phyloP scores from a whole-genome alignment of 306 rosid genomes.

The Glycine soja region DNA sequence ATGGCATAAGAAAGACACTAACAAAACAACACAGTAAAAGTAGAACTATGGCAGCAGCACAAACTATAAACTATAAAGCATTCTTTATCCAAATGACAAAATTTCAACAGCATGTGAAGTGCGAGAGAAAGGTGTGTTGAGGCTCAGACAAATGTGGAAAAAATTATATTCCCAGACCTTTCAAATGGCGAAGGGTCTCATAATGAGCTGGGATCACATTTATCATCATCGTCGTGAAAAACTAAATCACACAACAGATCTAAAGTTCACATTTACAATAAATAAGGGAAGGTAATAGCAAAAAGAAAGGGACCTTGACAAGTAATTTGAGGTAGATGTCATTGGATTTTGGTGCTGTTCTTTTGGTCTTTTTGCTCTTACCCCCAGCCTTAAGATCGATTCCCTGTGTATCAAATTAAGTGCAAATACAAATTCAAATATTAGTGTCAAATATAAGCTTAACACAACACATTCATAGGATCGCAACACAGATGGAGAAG shows the following conservation, averaged over 20 bases:
- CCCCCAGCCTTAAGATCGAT: conserved; percentile 81
- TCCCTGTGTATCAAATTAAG: conserved; percentile 39
- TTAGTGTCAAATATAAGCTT: not conserved
- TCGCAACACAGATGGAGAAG: no score
- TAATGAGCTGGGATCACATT: conserved; percentile 66
- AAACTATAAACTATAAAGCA: no score
- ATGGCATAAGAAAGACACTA: not conserved
- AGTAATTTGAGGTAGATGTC: conserved; percentile 76
- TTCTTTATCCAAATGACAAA: not conserved
- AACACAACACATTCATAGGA: no score
- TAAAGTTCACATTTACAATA: not conserved
- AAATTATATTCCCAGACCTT: conserved; percentile 50
- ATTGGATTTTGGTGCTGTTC: conserved; percentile 81
- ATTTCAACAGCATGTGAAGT: not conserved
- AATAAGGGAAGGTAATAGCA: no score
- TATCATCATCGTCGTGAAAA: conserved; percentile 53
- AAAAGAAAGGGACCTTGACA: conserved; percentile 47
- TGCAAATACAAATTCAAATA: not conserved
- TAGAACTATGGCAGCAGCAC: not conserved
- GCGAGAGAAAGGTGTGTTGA: not conserved
- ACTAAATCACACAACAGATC: not conserved
- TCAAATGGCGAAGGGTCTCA: conserved; percentile 44
- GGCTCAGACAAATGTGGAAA: conserved; percentile 61
- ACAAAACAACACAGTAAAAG: not conserved
- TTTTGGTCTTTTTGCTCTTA: conserved; percentile 80